Evolutionary conservation across 1,284 basidiomycete genomes (phyloP).

Genomic region (Tilletia setariae): DNA sequence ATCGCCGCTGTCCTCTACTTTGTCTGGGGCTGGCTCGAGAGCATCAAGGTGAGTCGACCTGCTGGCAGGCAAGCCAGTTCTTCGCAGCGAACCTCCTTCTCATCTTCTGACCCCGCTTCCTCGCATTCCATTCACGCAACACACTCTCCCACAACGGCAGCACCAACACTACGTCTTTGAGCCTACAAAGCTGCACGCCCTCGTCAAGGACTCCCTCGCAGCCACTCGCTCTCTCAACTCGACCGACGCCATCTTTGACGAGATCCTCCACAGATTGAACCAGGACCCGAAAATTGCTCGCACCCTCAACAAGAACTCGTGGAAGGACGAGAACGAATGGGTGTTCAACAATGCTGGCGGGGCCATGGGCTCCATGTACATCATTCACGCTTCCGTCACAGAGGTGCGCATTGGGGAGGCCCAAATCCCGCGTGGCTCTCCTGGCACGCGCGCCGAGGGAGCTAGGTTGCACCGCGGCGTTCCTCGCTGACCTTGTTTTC

Average conservation of each 20-base stretch:
- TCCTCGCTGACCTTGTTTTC: too few species aligned
- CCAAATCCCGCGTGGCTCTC: not conserved
- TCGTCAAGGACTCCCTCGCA: slow-evolving; percentile 36
- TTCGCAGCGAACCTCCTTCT: not conserved
- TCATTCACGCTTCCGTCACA: slow-evolving; percentile 90
- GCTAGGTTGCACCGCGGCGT: too few species aligned
- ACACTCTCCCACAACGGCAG: slow-evolving; percentile 8
- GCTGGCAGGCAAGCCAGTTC: not conserved
- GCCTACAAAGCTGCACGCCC: slow-evolving; percentile 34
- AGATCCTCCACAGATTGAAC: slow-evolving; percentile 39
- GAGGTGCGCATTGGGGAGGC: slow-evolving; percentile 56
- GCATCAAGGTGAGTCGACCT: slow-evolving; percentile 15
- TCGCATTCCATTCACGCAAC: too few species aligned
- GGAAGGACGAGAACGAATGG: slow-evolving; percentile 68
- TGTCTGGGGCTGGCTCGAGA: slow-evolving; percentile 5
- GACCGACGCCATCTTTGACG: slow-evolving; percentile 45
- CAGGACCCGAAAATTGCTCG: slow-evolving; percentile 40
- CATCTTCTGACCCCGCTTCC: not conserved
- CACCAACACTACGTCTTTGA: slow-evolving; percentile 49
- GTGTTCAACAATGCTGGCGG: slow-evolving; percentile 97
- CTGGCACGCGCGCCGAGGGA: not conserved
- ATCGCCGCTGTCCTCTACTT: not conserved
- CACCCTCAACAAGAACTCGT: slow-evolving; percentile 44
- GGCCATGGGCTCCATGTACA: slow-evolving; percentile 95
- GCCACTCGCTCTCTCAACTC: slow-evolving; percentile 33